phyloP scores from a whole-genome alignment of 169 alveolate species.

The Ichthyophthirius multifiliis region DNA sequence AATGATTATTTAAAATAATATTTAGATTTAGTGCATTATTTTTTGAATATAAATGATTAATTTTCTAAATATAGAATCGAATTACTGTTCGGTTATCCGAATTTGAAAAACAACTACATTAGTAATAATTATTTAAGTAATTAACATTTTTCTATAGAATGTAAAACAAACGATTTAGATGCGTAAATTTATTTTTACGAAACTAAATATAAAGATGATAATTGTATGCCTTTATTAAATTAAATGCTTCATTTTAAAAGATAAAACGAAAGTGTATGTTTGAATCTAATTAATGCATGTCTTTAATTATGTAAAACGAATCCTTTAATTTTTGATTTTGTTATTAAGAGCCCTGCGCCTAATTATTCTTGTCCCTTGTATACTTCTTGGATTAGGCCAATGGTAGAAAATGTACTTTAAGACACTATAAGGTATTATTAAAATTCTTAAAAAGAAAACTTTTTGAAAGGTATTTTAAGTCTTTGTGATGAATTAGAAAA shows the following conservation, averaged over 20 bases:
- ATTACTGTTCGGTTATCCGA: constrained; percentile 24
- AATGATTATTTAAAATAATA: constrained; percentile 10
- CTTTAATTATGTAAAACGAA: neutral
- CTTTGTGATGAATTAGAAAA: neutral
- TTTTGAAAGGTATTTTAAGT: neutral
- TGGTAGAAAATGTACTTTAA: neutral
- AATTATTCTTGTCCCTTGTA: neutral
- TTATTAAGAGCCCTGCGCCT: neutral
- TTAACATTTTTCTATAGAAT: neutral
- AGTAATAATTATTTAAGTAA: neutral
- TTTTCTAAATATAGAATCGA: constrained; percentile 9
- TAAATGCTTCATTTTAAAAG: neutral
- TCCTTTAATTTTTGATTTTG: neutral
- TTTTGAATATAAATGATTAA: constrained; percentile 20
- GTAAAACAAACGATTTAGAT: neutral
- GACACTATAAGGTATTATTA: neutral
- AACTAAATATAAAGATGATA: neutral
- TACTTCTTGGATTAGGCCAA: neutral
- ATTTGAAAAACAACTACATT: neutral
- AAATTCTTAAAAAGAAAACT: neutral
- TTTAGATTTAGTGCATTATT: constrained; percentile 2
- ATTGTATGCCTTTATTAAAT: neutral
- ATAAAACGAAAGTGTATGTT: neutral
- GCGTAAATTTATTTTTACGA: neutral
- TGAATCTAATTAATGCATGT: neutral